These are phyloP conservation scores for Fusarium begoniae DNA, from an alignment of 2,329 filamentous ascomycete species.

Conservation along the genomic window DNA sequence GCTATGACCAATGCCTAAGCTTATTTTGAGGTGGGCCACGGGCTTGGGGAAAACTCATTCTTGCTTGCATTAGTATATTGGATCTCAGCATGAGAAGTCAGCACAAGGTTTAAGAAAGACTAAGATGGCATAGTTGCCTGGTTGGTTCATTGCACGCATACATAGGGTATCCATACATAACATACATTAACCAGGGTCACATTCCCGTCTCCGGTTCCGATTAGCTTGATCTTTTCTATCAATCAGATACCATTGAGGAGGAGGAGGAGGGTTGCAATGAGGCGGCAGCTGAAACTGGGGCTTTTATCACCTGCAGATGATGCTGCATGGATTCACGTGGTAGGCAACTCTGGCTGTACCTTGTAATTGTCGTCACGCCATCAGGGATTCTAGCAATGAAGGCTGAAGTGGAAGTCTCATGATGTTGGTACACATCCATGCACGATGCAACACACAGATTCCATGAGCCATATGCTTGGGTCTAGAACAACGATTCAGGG, in stretches of 20 bases:
- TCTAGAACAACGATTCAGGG: background rate
- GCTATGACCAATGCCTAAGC: slow-evolving; percentile 43
- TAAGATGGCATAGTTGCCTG: background rate
- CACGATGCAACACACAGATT: background rate
- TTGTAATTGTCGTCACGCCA: background rate
- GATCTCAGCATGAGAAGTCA: background rate
- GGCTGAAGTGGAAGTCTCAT: background rate
- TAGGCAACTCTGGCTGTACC: background rate
- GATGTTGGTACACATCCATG: background rate
- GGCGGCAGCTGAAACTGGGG: background rate
- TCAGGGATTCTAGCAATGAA: slow-evolving; percentile 7
- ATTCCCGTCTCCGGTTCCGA: background rate
- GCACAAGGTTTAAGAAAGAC: background rate
- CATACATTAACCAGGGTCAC: background rate
- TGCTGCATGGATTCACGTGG: background rate
- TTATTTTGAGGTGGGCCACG: background rate
- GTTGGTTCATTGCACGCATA: background rate
- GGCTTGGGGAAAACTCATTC: background rate
- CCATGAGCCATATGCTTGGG: background rate
- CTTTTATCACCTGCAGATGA: background rate
- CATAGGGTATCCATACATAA: background rate
- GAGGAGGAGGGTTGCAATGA: background rate
- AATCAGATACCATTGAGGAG: background rate
- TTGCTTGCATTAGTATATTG: background rate
- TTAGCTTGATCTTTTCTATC: background rate